Evolutionary conservation across 2,329 filamentous ascomycete genomes (phyloP).

Genomic region (Teratosphaeria gauchensis): DNA sequence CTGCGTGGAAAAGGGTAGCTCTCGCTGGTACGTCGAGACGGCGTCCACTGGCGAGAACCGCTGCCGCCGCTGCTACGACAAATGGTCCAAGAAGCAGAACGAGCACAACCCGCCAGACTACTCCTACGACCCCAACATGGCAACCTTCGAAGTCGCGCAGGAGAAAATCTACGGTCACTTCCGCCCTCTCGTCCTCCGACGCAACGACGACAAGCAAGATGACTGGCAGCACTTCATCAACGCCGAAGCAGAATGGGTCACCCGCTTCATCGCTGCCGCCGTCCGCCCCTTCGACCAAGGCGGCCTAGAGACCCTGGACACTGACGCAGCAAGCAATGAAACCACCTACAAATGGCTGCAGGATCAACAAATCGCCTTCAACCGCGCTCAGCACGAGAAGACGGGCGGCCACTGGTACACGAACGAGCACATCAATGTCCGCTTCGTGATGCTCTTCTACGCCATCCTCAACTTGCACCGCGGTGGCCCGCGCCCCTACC

Average conservation of each 20-base stretch:
- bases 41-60: background rate
- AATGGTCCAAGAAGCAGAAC: background rate
- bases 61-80: background rate
- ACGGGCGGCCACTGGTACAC: constrained; percentile 7
- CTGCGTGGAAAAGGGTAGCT: background rate
- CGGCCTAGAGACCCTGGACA: background rate
- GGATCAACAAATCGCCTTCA: constrained; percentile 9
- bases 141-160: background rate
- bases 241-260: constrained; percentile 4
- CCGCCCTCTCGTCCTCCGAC: background rate
- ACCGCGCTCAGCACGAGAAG: constrained; percentile 5
- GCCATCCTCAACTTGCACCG: constrained; percentile 9
- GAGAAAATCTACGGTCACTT: background rate
- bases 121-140: background rate
- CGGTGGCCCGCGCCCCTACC: constrained; percentile 10
- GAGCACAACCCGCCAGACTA: background rate
- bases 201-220: constrained; percentile 2
- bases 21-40: background rate
- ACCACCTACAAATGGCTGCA: constrained; percentile 1
- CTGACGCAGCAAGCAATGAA: background rate
- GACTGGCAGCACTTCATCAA: constrained; percentile 1
- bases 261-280: constrained; percentile 6
- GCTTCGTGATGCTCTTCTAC: constrained; percentile 12
- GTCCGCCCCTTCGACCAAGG: constrained; percentile 2
- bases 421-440: constrained; percentile 8